Conservation (phyloP, 2,329 filamentous ascomycete species). For the Pseudopyricularia javanii region DNA sequence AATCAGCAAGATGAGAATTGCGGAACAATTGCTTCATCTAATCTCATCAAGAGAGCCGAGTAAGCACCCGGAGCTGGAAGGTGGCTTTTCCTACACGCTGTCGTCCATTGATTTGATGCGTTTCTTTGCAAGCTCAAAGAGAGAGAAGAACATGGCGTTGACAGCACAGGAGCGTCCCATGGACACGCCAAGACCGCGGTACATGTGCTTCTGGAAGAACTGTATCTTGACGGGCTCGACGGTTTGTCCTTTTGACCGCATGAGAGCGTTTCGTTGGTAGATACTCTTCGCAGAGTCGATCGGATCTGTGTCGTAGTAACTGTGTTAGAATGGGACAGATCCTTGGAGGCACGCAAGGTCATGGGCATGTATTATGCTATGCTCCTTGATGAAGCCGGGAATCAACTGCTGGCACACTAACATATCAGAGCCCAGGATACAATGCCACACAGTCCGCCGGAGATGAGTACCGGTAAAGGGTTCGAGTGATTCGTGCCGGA, state of each 20-base stretch:
- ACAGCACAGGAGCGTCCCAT: conserved; percentile 73
- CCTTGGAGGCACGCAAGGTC: background rate
- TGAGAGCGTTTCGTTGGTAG: conserved; percentile 71
- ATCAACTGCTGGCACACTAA: conserved; percentile 25
- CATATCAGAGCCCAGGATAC: conserved; percentile 71
- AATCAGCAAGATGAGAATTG: background rate
- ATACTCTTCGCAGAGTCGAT: conserved; percentile 78
- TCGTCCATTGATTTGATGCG: conserved; percentile 44
- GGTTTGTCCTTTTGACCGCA: conserved; percentile 51
- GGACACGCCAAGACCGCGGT: conserved; percentile 70
- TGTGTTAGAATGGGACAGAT: conserved; percentile 12
- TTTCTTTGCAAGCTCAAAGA: conserved; percentile 74
- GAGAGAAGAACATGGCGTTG: conserved; percentile 83
- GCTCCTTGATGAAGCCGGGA: background rate
- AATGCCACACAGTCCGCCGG: conserved; percentile 71
- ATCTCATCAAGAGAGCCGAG: background rate
- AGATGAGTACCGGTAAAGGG: conserved; percentile 64
- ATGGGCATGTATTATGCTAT: no score
- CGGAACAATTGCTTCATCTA: background rate
- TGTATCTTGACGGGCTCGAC: conserved; percentile 61
- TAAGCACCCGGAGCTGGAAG: background rate
- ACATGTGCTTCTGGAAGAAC: conserved; percentile 68
- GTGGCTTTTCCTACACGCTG: background rate
- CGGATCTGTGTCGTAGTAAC: conserved; percentile 32
- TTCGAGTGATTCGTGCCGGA: conserved; percentile 62